Percentiles rank a stretch among this genome's conserved stretches.
Evolutionary conservation across 2,329 filamentous ascomycete genomes (phyloP).

Genomic region (Cadophora malorum): DNA sequence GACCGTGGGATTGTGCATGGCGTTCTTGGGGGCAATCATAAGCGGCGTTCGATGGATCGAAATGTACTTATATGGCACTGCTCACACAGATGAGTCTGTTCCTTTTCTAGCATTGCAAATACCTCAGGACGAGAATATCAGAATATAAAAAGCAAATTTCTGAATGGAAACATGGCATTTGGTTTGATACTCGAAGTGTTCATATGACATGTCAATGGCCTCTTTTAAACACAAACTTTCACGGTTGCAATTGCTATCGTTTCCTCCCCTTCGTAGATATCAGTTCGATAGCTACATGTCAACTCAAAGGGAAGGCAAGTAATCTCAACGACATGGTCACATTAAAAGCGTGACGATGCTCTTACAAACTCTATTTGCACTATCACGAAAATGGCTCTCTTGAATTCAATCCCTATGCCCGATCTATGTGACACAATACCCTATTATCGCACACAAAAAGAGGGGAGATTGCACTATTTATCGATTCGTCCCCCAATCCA

Average conservation of each 20-base stretch:
- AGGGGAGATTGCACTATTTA: constrained; percentile 22
- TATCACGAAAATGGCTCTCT: not conserved
- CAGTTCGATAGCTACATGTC: no score
- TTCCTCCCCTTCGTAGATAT: no score
- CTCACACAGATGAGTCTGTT: constrained; percentile 7
- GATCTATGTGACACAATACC: constrained; percentile 18
- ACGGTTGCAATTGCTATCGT: no score
- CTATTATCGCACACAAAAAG: constrained; percentile 24
- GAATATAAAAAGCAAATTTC: not conserved
- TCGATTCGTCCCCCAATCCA: not conserved
- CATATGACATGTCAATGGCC: no score
- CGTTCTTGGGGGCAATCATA: constrained; percentile 25
- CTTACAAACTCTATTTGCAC: not conserved
- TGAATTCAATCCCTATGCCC: constrained; percentile 19
- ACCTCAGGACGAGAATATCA: not conserved
- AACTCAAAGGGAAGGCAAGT: not conserved
- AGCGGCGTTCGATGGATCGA: constrained; percentile 31
- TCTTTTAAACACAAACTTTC: no score
- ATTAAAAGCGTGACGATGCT: no score
- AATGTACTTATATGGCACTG: constrained; percentile 16
- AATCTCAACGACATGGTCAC: not conserved
- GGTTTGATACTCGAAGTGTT: not conserved
- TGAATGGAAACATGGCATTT: not conserved
- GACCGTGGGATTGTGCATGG: constrained; percentile 19
- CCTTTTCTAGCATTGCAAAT: not conserved